phyloP scores from a whole-genome alignment of 2,329 filamentous ascomycete species.

The Alternaria arborescens region DNA sequence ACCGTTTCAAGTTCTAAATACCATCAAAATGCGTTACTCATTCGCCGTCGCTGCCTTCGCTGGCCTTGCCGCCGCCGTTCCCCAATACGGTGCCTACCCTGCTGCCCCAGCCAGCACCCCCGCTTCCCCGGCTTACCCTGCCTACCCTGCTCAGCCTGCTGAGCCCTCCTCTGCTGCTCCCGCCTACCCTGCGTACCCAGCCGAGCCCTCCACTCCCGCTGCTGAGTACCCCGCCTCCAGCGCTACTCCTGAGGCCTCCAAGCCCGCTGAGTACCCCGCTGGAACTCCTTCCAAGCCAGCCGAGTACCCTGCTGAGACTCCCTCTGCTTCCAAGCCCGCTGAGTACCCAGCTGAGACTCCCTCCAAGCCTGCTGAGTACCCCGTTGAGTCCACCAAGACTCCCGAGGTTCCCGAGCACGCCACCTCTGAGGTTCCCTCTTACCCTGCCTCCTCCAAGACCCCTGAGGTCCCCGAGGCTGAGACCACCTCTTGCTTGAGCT shows the following conservation, averaged over 20 bases:
- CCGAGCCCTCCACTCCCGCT: conserved; percentile 15
- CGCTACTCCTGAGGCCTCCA: not conserved
- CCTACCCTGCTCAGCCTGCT: conserved; percentile 18
- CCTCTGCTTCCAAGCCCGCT: conserved; percentile 11
- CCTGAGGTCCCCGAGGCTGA: conserved; percentile 21
- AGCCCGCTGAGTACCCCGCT: conserved; percentile 9
- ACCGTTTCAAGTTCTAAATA: conserved; percentile 37
- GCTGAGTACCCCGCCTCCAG: conserved; percentile 1
- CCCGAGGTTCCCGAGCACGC: conserved; percentile 22
- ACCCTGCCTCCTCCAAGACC: conserved; percentile 4
- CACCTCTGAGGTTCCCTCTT: conserved; percentile 9
- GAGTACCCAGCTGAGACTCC: conserved; percentile 12
- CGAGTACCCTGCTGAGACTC: conserved; percentile 14
- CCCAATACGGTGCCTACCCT: conserved; percentile 35
- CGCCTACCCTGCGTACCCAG: conserved; percentile 22
- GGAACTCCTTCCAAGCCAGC: conserved; percentile 11
- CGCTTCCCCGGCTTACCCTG: conserved; percentile 28
- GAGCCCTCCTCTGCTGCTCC: conserved; percentile 15
- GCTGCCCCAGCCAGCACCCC: conserved; percentile 18
- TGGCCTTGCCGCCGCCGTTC: conserved; percentile 43
- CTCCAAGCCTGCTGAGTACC: conserved; percentile 12
- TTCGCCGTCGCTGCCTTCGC: conserved; percentile 46
- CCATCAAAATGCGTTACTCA: conserved; percentile 53
- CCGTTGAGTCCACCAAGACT: conserved; percentile 8
- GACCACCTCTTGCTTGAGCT: conserved; percentile 49